These are phyloP conservation scores for Angomonas deanei DNA, from an alignment of 208 protist species.

Conservation along the genomic window DNA sequence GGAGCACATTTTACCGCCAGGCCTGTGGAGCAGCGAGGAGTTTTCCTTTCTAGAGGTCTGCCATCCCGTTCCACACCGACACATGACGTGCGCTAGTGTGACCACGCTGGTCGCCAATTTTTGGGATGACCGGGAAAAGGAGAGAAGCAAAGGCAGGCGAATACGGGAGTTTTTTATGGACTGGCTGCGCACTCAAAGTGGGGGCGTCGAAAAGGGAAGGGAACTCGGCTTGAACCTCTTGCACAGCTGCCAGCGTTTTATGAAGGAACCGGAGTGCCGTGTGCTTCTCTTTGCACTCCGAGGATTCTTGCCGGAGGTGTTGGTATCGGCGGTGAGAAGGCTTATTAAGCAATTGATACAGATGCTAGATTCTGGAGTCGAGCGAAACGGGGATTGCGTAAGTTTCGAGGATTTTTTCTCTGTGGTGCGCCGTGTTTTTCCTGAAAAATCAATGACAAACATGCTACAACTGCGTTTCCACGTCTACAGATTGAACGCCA, in stretches of 20 bases:
- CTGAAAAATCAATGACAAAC: conserved; percentile 56
- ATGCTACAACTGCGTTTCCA: conserved; percentile 76
- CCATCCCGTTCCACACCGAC: conserved; percentile 55
- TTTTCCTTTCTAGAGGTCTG: conserved; percentile 51
- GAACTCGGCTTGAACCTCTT: conserved; percentile 72
- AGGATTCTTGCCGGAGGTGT: conserved; percentile 59
- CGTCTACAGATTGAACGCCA: conserved; percentile 21
- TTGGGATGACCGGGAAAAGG: conserved; percentile 40
- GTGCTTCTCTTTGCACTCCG: conserved; percentile 47
- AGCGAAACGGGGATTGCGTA: conserved; percentile 15
- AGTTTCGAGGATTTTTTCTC: conserved; percentile 29
- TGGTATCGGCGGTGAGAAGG: conserved; percentile 37
- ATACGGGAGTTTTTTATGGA: conserved; percentile 45
- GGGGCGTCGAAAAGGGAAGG: conserved; percentile 23
- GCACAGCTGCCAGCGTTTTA: conserved; percentile 48
- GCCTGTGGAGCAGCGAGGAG: conserved; percentile 39
- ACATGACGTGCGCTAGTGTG: conserved; percentile 34
- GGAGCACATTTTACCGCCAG: conserved; percentile 52
- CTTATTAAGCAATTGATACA: conserved; percentile 29
- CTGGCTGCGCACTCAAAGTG: conserved; percentile 61
- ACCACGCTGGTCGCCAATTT: conserved; percentile 44
- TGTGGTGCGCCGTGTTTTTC: conserved; percentile 45
- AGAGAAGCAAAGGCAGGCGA: conserved; percentile 9
- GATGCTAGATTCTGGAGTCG: conserved; percentile 9
- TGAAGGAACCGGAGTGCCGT: conserved; percentile 64